Evolutionary conservation across 768 basidiomycete species (phyloP), one percentile per base, ranked within the genome.

Genomic region (Gautieria morchelliformis): DNA sequence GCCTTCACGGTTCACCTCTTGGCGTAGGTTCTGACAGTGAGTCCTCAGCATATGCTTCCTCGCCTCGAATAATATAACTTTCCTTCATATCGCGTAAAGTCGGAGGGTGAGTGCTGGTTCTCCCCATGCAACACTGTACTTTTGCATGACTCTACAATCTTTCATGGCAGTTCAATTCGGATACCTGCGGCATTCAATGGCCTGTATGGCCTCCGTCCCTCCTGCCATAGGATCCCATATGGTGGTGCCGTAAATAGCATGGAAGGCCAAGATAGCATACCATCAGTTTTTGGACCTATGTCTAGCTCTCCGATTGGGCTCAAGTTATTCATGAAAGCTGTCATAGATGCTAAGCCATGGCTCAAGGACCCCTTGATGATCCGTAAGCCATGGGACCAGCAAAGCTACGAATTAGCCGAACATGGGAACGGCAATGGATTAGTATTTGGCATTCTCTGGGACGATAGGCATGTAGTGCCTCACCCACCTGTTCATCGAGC

Each of bases 281-380:
- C 72, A 4, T 87, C 87, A 3, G 85, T 89, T 30, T 73, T 91
- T 10, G 91, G 91, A 0, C 91, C 91, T 5, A 71, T 91, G 52
- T 71, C 81, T 2, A 73, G 70, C 45, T 79, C 79, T 37, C 60
- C 90, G 48, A 70, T 66, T 11, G 86, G 78, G 17, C 67, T 93
- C 56, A 84, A 81, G 64, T 61, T 69, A 0, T 91, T 93, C 68
- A 78, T 80, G 68, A 75, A 84, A 66, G 76, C 80, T 0, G 77
- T 93, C 22, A 63, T 85, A 14, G 77, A 74, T 60, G 64, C 71
- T 22, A 72, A 78, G 60, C 83, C 88, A 3, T 90, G 89, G 89
- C 62, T 75, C 4, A 75, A 71, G 55, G 89, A 91, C 63, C 82
- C 87, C 5, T 63, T 79, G 56, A 75, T 72, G 3, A 66, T 79